These are phyloP conservation scores for Boletales sp. DNA, from an alignment of 768 basidiomycete species.

Conservation along the genomic window DNA sequence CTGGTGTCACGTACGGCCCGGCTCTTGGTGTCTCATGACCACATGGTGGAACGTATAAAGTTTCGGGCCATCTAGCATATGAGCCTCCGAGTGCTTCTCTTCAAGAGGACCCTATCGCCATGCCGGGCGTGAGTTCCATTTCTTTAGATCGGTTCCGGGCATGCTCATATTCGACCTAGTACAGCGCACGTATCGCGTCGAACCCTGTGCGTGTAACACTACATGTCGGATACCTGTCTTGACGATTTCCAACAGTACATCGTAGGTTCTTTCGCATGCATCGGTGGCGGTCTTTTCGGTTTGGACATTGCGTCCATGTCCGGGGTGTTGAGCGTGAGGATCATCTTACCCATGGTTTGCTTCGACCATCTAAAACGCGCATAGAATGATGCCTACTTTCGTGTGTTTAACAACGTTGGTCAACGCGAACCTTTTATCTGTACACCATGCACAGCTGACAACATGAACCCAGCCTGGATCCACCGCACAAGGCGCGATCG, in stretches of 20 bases:
- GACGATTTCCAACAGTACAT: conserved; percentile 50
- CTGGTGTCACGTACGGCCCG: too few species aligned
- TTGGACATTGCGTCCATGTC: conserved; percentile 77
- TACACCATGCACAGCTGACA: conserved; percentile 1
- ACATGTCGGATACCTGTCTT: not conserved
- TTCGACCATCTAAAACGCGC: not conserved
- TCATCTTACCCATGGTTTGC: not conserved
- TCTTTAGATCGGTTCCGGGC: not conserved
- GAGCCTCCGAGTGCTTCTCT: not conserved
- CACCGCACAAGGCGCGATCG: conserved; percentile 65
- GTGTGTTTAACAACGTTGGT: conserved; percentile 24
- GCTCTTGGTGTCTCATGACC: too few species aligned
- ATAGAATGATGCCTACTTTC: conserved; percentile 27
- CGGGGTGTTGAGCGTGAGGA: conserved; percentile 57
- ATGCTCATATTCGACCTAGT: conserved; percentile 32
- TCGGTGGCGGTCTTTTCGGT: conserved; percentile 76
- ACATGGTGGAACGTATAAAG: conserved; percentile 13
- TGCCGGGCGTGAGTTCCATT: conserved; percentile 24
- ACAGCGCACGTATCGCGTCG: conserved; percentile 51
- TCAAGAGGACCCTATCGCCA: conserved; percentile 5
- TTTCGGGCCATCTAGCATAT: not conserved
- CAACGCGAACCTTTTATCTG: not conserved
- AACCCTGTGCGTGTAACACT: conserved; percentile 44
- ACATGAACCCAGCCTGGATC: conserved; percentile 38
- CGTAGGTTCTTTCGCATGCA: conserved; percentile 79